These are phyloP conservation scores for Phytophthora pseudosyringae DNA, from an alignment of 352 stramenopile genomes.

Conservation along the genomic window DNA sequence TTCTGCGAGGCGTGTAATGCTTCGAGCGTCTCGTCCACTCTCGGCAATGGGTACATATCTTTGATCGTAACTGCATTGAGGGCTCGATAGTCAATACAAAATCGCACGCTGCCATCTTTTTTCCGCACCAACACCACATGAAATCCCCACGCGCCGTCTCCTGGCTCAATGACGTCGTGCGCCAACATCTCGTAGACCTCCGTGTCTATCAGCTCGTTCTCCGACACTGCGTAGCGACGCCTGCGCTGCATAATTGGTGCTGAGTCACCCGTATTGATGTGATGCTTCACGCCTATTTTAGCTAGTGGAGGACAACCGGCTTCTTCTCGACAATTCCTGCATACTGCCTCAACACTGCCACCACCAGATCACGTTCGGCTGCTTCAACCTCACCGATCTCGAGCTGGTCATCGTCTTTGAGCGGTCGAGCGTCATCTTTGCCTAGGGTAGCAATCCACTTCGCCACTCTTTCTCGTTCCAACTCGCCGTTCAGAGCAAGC, in stretches of 20 bases:
- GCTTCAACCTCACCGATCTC: conserved; percentile 7
- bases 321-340: conserved; percentile 1
- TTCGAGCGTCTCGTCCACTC: too few species aligned
- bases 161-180: conserved; percentile 21
- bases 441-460: background rate
- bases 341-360: conserved; percentile 1
- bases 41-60: too few species aligned
- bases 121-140: conserved; percentile 22
- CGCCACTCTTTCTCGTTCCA: conserved; percentile 1
- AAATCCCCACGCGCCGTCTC: conserved; percentile 27
- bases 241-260: conserved; percentile 20
- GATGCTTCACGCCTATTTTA: conserved; percentile 4
- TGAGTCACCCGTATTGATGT: conserved; percentile 26
- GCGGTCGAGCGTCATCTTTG: background rate
- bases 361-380: background rate
- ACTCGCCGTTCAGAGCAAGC: conserved; percentile 14
- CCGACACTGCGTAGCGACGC: background rate
- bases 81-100: conserved; percentile 33
- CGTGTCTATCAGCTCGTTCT: conserved; percentile 22
- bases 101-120: conserved; percentile 16
- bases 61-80: conserved; percentile 18
- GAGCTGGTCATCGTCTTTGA: background rate
- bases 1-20: too few species aligned
- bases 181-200: conserved; percentile 26
- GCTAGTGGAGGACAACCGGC: conserved; percentile 1